These are phyloP conservation scores for Tetradesmus lagerheimii DNA, from an alignment of 139 green algal species.

Conservation along the genomic window DNA sequence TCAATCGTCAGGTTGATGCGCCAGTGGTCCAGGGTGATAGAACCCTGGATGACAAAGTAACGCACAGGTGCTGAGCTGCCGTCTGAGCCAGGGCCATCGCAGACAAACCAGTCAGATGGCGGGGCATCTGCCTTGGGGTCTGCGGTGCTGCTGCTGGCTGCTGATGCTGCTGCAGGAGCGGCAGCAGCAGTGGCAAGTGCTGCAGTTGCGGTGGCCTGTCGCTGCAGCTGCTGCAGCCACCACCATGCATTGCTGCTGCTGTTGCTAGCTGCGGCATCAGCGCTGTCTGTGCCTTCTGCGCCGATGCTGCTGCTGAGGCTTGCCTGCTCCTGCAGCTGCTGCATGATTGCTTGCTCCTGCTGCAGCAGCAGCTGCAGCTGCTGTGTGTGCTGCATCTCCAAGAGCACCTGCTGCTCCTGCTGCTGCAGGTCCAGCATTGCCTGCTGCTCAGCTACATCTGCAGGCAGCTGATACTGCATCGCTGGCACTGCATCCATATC, in stretches of 20 bases:
- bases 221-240: constrained; percentile 25
- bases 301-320: background rate
- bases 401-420: constrained; percentile 19
- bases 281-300: background rate
- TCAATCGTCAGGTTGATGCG: constrained; percentile 97
- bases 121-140: background rate
- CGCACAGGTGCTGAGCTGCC: constrained; percentile 52
- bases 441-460: constrained; percentile 6
- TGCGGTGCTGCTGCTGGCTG: background rate
- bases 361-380: constrained; percentile 29
- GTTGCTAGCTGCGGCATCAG: background rate
- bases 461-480: background rate
- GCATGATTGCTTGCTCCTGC: constrained; percentile 16
- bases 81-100: constrained; percentile 73
- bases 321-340: constrained; percentile 30
- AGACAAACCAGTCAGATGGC: constrained; percentile 83
- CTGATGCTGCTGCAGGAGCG: background rate
- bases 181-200: background rate
- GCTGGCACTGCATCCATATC: background rate
- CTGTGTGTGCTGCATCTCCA: constrained; percentile 34
- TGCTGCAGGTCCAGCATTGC: constrained; percentile 16
- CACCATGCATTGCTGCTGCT: constrained; percentile 1
- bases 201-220: background rate
- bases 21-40: constrained; percentile 82
- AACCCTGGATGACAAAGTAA: constrained; percentile 91